Conservation (phyloP, 495 filamentous ascomycete genomes). For the Trichoderma asperelloides region DNA sequence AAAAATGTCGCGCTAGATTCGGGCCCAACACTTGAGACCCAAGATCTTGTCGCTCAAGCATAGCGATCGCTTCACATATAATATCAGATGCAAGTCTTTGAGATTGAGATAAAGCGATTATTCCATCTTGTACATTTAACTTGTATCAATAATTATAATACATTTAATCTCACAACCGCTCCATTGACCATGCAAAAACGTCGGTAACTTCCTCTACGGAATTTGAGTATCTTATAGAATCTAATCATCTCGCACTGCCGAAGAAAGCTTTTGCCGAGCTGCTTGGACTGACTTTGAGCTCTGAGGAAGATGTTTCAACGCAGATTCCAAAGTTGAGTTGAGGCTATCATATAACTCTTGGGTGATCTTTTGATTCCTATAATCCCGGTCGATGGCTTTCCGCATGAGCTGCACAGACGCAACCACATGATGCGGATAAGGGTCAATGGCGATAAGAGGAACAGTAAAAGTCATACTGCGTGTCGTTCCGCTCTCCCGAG, state of each 20-base stretch:
- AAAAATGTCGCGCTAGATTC: not conserved
- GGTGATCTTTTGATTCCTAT: not conserved
- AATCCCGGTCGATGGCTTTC: constrained; percentile 2
- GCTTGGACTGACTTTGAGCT: constrained; percentile 10
- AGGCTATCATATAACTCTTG: not conserved
- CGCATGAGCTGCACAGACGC: not conserved
- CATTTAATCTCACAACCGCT: not conserved
- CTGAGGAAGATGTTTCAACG: not conserved
- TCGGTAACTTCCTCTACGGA: not conserved
- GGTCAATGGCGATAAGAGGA: not conserved
- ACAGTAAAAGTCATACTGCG: not conserved
- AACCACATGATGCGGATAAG: constrained; percentile 7
- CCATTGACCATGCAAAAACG: not conserved
- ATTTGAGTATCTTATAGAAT: not conserved
- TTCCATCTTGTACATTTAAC: not conserved
- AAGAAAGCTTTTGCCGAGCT: not conserved
- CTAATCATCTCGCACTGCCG: not conserved
- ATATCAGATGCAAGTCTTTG: not conserved
- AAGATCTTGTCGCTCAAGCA: not conserved
- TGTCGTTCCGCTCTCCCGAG: not conserved
- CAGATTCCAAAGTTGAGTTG: not conserved
- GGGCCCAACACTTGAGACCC: not conserved
- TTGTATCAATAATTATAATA: not conserved
- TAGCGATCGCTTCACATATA: not conserved
- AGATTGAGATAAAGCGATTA: not conserved